Evolutionary conservation across 164 flowering plant species (phyloP).

Genomic region (Chimonanthus salicifolius): DNA sequence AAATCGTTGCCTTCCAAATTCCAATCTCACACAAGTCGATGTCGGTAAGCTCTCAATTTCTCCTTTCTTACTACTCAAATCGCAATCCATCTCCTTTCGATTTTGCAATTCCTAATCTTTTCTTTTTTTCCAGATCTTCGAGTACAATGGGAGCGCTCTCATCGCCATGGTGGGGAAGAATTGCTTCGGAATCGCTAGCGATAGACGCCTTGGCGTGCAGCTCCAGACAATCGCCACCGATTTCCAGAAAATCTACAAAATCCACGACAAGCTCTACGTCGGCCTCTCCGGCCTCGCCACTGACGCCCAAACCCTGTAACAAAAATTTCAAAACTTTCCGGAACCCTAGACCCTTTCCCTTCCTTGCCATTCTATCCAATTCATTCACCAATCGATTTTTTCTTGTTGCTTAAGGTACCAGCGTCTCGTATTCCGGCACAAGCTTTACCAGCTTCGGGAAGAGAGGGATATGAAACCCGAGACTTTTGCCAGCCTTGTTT

Average conservation of each 20-base stretch:
- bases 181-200: slow-evolving; percentile 93
- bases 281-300: slow-evolving; percentile 92
- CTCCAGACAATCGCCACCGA: slow-evolving; percentile 94
- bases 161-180: slow-evolving; percentile 98
- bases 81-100: no score
- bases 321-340: background rate
- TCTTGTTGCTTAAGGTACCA: slow-evolving; percentile 49
- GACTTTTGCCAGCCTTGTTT: slow-evolving; percentile 89
- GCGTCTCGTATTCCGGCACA: slow-evolving; percentile 81
- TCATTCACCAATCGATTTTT: background rate
- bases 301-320: slow-evolving; percentile 86
- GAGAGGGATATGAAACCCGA: slow-evolving; percentile 98
- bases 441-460: slow-evolving; percentile 81
- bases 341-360: background rate
- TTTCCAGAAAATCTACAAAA: slow-evolving; percentile 63
- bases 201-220: slow-evolving; percentile 90
- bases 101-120: background rate
- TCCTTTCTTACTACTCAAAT: no score
- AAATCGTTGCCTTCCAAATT: no score
- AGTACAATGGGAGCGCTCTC: slow-evolving; percentile 95
- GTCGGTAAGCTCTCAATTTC: no score
- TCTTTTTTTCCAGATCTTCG: slow-evolving; percentile 54
- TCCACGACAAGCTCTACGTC: slow-evolving; percentile 69
- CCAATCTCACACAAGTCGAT: no score
- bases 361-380: background rate